Evolutionary conservation across 2,329 filamentous ascomycete genomes (phyloP), one percentile per base, ranked within the genome.

Genomic region (Huntiella moniliformis): DNA sequence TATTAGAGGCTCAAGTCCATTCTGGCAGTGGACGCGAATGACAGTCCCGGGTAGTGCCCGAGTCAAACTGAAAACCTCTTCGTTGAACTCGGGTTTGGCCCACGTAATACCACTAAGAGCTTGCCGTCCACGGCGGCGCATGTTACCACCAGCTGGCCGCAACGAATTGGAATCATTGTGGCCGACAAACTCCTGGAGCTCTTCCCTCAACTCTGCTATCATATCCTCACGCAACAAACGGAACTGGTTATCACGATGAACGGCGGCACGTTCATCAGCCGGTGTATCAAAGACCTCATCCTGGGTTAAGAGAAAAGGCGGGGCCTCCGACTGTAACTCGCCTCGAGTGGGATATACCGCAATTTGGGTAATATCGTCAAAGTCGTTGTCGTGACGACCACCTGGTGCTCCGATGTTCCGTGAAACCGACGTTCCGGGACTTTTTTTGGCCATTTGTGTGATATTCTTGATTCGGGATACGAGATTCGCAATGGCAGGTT

Each of bases 311-410:
- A 75, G 73, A 55, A 74, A 84, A 0, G 72, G 66, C 17, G 56
- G 54, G 3, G 68, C 64, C 0, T 55, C 63, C 0, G 68, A 77
- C 0, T 63, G 48, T 1, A 85, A 64, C 54, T 86, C 81, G 42
- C 79, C 73, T 0, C 67, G 57, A 0, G 79, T 85, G 0, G 81
- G 82, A 41, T 73, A 67, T 11, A 85, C 74, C 2, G 68, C 60
- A 32, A 83, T 74, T 0, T 73, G 49, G 0, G 71, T 66, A 52
- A 77, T 77, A 51, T 82, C 66, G 1, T 54, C 61, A 54, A 70
- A 71, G 53, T 86, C 81, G 45, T 87, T 87, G 56, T 86, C 77
- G 51, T 87, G 80, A 0, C 81, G 68, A 0, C 79, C 79, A 0
- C 81, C 81, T 0, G 78, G 18, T 17, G 22, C 22, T 28, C 22